Percentiles rank a stretch among this genome's conserved stretches.
phyloP scores from a whole-genome alignment of 257 asterid species.

The Ilex asprella region DNA sequence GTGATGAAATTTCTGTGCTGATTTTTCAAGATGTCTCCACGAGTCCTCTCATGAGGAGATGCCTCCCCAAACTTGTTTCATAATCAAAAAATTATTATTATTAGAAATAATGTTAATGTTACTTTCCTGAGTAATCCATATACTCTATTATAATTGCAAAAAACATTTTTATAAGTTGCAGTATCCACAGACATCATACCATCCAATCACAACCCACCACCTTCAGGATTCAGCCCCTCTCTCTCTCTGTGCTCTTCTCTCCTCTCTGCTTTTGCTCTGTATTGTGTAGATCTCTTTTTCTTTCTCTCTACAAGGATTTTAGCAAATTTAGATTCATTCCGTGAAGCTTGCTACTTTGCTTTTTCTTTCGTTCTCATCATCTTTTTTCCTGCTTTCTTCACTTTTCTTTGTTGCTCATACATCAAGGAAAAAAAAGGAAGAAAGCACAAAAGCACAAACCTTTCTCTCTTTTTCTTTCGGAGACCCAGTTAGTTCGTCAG shows the following conservation, averaged over 20 bases:
- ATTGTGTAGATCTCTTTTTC: conserved; percentile 23
- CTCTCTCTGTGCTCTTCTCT: conserved; percentile 3
- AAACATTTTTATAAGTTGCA: conserved; percentile 37
- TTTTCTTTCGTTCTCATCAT: conserved; percentile 10
- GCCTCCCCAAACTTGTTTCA: too few relatives aligned
- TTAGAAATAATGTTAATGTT: too few relatives aligned
- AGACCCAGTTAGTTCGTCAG: conserved; percentile 16
- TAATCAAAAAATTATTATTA: too few relatives aligned
- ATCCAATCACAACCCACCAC: conserved; percentile 62
- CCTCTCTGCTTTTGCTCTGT: conserved; percentile 8
- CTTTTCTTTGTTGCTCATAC: conserved; percentile 21
- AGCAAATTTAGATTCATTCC: conserved; percentile 38
- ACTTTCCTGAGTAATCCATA: too few relatives aligned
- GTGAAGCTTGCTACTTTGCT: conserved; percentile 29
- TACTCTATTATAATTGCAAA: conserved; percentile 22
- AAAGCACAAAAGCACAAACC: conserved; percentile 24
- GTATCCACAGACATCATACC: conserved; percentile 64
- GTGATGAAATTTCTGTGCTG: too few relatives aligned
- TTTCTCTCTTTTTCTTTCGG: conserved; percentile 33
- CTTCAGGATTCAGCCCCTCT: conserved; percentile 16
- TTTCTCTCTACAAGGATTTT: conserved; percentile 1
- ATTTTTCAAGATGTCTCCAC: too few relatives aligned
- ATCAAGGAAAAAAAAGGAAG: conserved; percentile 29
- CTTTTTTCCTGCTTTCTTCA: conserved; percentile 27
- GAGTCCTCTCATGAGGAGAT: too few relatives aligned